Evolutionary conservation across 2,329 filamentous ascomycete species (phyloP).

Genomic region (Lachnum nothofagi): DNA sequence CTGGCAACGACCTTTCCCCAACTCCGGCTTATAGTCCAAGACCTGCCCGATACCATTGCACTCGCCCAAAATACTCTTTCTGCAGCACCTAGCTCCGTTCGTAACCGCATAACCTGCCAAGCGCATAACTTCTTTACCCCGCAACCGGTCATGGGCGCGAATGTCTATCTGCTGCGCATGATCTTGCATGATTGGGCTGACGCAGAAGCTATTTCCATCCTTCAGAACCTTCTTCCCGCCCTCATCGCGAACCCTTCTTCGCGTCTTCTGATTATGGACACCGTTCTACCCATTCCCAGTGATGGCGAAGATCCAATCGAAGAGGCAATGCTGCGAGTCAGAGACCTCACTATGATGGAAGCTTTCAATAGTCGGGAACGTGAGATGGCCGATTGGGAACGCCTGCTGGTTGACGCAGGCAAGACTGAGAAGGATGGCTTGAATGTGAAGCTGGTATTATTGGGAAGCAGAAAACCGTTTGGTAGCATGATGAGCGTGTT

Average conservation of each 20-base stretch:
- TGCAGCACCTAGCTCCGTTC: conserved; percentile 1
- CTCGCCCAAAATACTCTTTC: conserved; percentile 6
- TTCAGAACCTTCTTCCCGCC: conserved; percentile 27
- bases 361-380: conserved; percentile 35
- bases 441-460: conserved; percentile 24
- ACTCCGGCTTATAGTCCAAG: conserved; percentile 33
- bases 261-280: conserved; percentile 32
- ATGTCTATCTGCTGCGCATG: conserved; percentile 43
- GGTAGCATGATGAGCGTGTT: conserved; percentile 9
- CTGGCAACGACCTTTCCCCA: conserved; percentile 31
- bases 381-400: conserved; percentile 33
- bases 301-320: conserved; percentile 14
- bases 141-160: conserved; percentile 31
- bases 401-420: conserved; percentile 19
- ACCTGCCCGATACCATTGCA: conserved; percentile 22
- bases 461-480: conserved; percentile 1
- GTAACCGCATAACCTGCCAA: conserved; percentile 16
- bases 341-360: conserved; percentile 36
- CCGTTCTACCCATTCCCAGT: conserved; percentile 31
- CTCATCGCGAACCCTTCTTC: neutral
- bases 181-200: conserved; percentile 50
- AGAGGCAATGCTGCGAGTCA: conserved; percentile 29
- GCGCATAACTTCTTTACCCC: conserved; percentile 28
- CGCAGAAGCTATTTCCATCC: conserved; percentile 34
- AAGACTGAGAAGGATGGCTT: conserved; percentile 9